Evolutionary conservation across 345 rosid genomes (phyloP), one percentile per base, ranked within the genome.

Genomic region (Angophora floribunda): DNA sequence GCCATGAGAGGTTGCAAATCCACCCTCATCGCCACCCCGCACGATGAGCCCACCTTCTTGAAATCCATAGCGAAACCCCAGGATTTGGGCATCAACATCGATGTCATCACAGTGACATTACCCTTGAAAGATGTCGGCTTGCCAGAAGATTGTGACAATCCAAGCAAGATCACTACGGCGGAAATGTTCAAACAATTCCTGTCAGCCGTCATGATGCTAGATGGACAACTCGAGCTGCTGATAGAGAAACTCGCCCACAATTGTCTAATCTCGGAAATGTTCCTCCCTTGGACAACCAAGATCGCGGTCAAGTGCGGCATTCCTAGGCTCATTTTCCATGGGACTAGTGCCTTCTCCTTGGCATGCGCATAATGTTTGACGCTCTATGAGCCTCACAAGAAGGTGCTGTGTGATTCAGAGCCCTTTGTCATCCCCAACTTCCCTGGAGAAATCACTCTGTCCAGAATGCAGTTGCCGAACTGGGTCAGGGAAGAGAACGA

Each of bases 281-380:
- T 93, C 93, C 94, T 92, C 86, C 94, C 94, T 1, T 95, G 96
- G 96, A 90, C 94, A 11, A 91, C 92, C 3, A 91, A 93, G n/a
- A 86, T 86, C 24, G 93, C 95, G 19, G 91, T 87, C 44, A 91
- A 92, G 85, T 93, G 59, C 26, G 89, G 91, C 36, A 88, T 94
- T 24, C 96, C 98, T 13, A 91, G 95, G 51, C 50, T 93, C 86
- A 92, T 94, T 24, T 95, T 95, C 86, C 93, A 91, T 87, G 96
- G 96, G 80, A 90, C 90, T 10, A 63, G 95, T 50, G 89, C 87
- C 89, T 94, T 95, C 89, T 65, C 95, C 6, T 17, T 89, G 51
- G 92, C 89, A 26, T 85, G 88, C 47, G 7, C 13, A 4, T 86
- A 91, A 14, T 90, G 89, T 61, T 26, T 94, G 24, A 67, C 59